A percentile compares a stretch with the other conserved stretches of the same genome.
Conservation (phyloP, 139 green algal species). For the Chlamydomonas asymmetrica region DNA sequence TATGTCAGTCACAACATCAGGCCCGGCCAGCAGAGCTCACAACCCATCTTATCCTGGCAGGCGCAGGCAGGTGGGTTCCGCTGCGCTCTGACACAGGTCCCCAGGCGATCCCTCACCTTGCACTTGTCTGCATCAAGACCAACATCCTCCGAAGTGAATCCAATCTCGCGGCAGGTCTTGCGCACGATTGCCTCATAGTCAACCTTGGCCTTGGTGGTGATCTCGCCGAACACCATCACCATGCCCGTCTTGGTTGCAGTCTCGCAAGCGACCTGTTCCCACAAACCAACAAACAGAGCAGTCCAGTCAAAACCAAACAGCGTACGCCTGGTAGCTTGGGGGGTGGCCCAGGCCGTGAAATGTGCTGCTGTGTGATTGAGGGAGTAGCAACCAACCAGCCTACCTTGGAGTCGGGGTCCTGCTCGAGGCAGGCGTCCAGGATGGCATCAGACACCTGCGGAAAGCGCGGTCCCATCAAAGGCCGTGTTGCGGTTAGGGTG, state of each 20-base stretch:
- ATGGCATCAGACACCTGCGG: conserved; percentile 96
- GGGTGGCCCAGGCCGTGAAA: too few relatives aligned
- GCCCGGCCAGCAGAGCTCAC: too few relatives aligned
- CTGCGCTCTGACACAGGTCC: too few relatives aligned
- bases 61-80: too few relatives aligned
- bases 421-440: conserved; percentile 95
- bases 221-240: conserved; percentile 99
- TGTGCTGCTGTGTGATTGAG: too few relatives aligned
- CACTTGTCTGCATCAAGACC: conserved; percentile 96
- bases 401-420: conserved; percentile 95
- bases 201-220: conserved; percentile 98
- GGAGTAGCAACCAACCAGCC: conserved; percentile 4
- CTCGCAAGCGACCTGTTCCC: conserved; percentile 90
- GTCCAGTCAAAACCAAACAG: too few relatives aligned
- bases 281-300: neutral
- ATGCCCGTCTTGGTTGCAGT: conserved; percentile 97
- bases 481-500: too few relatives aligned
- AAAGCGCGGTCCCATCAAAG: neutral
- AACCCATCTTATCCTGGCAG: too few relatives aligned
- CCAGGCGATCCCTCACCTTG: too few relatives aligned
- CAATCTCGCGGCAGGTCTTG: conserved; percentile 80
- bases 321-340: too few relatives aligned
- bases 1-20: too few relatives aligned
- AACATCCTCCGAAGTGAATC: conserved; percentile 93
- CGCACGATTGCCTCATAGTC: conserved; percentile 96